Conservation (phyloP, 495 filamentous ascomycete species). For the Penicillium cinerascens region DNA sequence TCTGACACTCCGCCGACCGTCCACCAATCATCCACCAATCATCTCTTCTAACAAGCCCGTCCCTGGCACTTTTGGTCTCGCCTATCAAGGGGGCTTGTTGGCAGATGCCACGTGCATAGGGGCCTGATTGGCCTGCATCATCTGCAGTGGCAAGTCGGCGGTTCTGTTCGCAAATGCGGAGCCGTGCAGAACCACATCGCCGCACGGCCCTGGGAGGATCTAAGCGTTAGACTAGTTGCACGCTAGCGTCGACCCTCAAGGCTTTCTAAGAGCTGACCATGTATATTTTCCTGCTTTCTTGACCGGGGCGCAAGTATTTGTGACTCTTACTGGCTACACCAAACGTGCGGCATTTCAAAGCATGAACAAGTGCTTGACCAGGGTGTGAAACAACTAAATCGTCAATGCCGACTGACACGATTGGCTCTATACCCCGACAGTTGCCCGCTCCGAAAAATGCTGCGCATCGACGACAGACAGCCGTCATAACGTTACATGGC, state of each 20-base stretch:
- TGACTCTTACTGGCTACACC: not conserved
- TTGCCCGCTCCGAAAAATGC: not conserved
- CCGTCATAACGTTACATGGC: not conserved
- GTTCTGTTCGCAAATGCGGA: slow-evolving; percentile 3
- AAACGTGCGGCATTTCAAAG: not conserved
- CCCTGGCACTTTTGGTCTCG: not conserved
- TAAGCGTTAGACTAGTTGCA: slow-evolving; percentile 12
- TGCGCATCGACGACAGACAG: not conserved
- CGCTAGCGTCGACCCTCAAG: slow-evolving; percentile 2
- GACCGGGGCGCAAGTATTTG: not conserved
- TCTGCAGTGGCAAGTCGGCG: not conserved
- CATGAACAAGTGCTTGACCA: not conserved
- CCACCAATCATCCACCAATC: slow-evolving; percentile 22
- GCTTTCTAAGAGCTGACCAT: not conserved
- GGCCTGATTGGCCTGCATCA: slow-evolving; percentile 1
- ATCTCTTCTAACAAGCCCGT: not conserved
- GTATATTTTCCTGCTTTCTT: not conserved
- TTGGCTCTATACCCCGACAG: slow-evolving; percentile 1
- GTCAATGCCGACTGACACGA: not conserved
- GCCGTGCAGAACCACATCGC: slow-evolving; percentile 11
- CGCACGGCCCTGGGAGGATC: slow-evolving; percentile 8
- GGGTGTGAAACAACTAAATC: not conserved
- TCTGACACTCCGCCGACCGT: not conserved
- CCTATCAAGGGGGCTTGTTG: slow-evolving; percentile 10
- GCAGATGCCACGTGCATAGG: slow-evolving; percentile 7